Conservation (phyloP, 1,284 basidiomycete species). For the Rhodofomes roseus region DNA sequence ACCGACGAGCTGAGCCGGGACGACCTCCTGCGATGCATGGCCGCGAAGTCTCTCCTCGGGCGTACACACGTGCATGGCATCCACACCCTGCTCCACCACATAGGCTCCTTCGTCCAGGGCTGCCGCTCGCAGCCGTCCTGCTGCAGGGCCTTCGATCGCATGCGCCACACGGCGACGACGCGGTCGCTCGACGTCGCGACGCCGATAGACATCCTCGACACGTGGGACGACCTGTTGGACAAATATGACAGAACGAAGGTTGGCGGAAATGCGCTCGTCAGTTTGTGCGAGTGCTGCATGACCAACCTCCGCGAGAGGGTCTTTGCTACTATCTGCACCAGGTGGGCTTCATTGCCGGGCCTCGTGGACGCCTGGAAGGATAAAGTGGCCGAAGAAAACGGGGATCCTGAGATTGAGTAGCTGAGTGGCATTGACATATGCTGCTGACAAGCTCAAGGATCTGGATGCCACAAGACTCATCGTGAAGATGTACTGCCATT, state of each 20-base stretch:
- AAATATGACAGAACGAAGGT: neutral
- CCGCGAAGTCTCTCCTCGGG: neutral
- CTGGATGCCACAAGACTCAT: too few relatives aligned
- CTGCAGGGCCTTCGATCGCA: neutral
- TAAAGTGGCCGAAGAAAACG: too few relatives aligned
- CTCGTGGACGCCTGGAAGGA: too few relatives aligned
- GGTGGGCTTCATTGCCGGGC: too few relatives aligned
- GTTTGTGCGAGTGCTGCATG: neutral
- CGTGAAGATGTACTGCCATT: too few relatives aligned
- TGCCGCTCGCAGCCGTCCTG: neutral
- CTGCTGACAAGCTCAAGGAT: too few relatives aligned
- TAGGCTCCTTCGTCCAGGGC: neutral
- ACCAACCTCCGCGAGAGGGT: neutral
- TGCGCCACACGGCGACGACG: neutral
- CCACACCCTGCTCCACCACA: neutral
- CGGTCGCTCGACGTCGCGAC: too few relatives aligned
- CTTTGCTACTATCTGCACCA: too few relatives aligned
- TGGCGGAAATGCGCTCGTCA: neutral
- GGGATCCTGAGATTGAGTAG: too few relatives aligned
- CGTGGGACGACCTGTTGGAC: neutral
- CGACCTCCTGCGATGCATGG: neutral
- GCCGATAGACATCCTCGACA: neutral
- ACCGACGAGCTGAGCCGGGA: neutral
- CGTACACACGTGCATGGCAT: neutral
- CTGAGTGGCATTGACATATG: too few relatives aligned